Percentiles rank a stretch among this genome's conserved stretches.
Conservation (phyloP, 371 early-diverging fungal genomes). For the Apophysomyces elegans region DNA sequence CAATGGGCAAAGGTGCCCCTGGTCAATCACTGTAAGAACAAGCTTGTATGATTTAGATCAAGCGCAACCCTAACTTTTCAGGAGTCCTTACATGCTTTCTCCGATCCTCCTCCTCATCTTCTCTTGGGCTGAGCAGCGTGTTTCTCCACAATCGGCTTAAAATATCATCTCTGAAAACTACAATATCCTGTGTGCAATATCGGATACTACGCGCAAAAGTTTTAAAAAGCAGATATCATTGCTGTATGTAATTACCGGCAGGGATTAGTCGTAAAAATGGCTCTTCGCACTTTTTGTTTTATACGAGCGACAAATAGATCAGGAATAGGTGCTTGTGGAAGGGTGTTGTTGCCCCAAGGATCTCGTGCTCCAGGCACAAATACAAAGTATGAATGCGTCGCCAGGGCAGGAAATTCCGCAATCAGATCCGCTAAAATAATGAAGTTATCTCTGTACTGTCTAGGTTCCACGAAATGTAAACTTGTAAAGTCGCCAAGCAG, state of each 20-base stretch:
- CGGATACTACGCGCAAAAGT: constrained; percentile 58
- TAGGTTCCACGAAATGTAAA: constrained; percentile 62
- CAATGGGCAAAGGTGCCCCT: constrained; percentile 84
- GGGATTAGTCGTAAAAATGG: constrained; percentile 80
- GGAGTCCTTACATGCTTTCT: constrained; percentile 59
- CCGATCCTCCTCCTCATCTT: constrained; percentile 52
- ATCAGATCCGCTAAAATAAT: constrained; percentile 76
- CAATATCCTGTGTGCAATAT: constrained; percentile 86
- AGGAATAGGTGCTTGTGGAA: constrained; percentile 82
- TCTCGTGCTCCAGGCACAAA: constrained; percentile 92
- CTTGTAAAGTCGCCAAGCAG: constrained; percentile 89
- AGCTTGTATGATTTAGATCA: constrained; percentile 50
- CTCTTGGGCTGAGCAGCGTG: constrained; percentile 63
- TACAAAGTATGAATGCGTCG: constrained; percentile 73
- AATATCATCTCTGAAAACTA: constrained; percentile 86
- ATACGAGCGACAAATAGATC: constrained; percentile 68
- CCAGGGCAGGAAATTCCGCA: constrained; percentile 68
- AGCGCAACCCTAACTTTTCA: constrained; percentile 15
- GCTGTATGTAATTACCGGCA: constrained; percentile 61
- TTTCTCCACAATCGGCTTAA: constrained; percentile 78
- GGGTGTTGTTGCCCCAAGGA: constrained; percentile 72
- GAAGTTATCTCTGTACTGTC: constrained; percentile 61
- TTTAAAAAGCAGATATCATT: background rate
- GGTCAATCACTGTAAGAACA: constrained; percentile 83
- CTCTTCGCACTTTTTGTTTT: constrained; percentile 57